Evolutionary conservation across 768 basidiomycete species (phyloP).

Genomic region (Amanita fuliginea): DNA sequence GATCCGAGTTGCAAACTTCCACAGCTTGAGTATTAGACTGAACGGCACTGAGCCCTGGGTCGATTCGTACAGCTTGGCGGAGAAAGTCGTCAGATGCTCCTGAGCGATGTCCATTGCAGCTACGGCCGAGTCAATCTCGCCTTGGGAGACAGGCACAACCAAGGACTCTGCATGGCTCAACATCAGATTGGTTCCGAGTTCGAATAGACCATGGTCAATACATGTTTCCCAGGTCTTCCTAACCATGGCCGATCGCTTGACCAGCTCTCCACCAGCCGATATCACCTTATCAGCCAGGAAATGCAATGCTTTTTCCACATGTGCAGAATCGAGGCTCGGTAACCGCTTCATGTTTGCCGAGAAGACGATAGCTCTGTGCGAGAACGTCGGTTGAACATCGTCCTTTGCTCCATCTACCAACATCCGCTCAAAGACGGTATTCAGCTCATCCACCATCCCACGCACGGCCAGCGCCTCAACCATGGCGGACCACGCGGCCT

Average conservation of each 20-base stretch:
- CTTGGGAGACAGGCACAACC: neutral
- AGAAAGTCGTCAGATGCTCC: neutral
- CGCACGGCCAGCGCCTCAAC: slow-evolving; percentile 42
- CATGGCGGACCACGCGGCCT: slow-evolving; percentile 46
- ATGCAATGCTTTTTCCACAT: slow-evolving; percentile 9
- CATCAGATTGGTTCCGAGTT: neutral
- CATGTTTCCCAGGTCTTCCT: neutral
- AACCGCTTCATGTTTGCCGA: slow-evolving; percentile 19
- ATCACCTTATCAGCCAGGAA: slow-evolving; percentile 12
- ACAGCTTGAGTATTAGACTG: slow-evolving; percentile 19
- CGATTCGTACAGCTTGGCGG: neutral
- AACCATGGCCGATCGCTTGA: neutral
- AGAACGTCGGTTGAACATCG: slow-evolving; percentile 19
- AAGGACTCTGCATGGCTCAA: neutral
- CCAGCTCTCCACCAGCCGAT: neutral
- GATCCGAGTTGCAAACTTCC: slow-evolving; percentile 21
- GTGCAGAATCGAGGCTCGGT: neutral
- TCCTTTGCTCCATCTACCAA: slow-evolving; percentile 23
- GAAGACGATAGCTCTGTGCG: slow-evolving; percentile 33
- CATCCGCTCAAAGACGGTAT: slow-evolving; percentile 37
- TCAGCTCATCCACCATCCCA: slow-evolving; percentile 41
- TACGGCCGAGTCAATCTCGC: neutral
- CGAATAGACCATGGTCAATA: neutral
- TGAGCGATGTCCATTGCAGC: neutral
- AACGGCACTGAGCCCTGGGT: slow-evolving; percentile 13